Evolutionary conservation across 352 stramenopile species (phyloP), one percentile per base, ranked within the genome.

Genomic region (Phytophthora hybrid): DNA sequence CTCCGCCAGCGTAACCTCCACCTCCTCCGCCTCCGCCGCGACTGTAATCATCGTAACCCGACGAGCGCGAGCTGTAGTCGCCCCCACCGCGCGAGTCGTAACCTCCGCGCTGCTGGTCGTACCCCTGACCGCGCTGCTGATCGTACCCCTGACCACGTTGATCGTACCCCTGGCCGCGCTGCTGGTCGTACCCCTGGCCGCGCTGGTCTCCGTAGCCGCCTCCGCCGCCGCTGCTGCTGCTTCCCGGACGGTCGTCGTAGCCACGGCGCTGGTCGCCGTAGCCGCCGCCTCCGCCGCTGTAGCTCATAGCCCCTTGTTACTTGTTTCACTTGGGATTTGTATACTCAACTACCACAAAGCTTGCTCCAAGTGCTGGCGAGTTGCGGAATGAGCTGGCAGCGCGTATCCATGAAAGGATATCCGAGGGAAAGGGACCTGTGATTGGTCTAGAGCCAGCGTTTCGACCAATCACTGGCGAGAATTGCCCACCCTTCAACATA

Each of bases 241-340:
- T 51, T n/a, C 21, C 65, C 63, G 3, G 67, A 31, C n/a, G 65
- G 14, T 78, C 73, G 49, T 73, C 72, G 65, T 90, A 88, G 32
- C 61, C 68, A 19, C 71, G 71, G 11, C 66, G 59, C 41, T 69
- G 66, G 18, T 70, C 57, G 4, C 49, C 51, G 16, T 63, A 54
- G 13, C 71, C 77, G 18, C 69, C 61, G 29, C 71, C 78, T n/a
- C 75, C 60, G 54, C 77, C 66, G n/a, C 76, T 77, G 56, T 88
- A 89, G 51, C 84, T 91, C 84, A 91, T 91, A 14, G 11, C 8
- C 9, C n/a, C 56, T 62, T 14, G 39, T 41, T 52, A 14, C 29
- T 11, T 16, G 46, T 26, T 31, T 59, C n/a, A 32, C 46, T 59
- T 66, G 18, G 26, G 46, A 34, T 59, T 71, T 18, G 26, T 59